Conservation (phyloP, 2,329 filamentous ascomycete genomes). For the Aspergillus brasiliensis region DNA sequence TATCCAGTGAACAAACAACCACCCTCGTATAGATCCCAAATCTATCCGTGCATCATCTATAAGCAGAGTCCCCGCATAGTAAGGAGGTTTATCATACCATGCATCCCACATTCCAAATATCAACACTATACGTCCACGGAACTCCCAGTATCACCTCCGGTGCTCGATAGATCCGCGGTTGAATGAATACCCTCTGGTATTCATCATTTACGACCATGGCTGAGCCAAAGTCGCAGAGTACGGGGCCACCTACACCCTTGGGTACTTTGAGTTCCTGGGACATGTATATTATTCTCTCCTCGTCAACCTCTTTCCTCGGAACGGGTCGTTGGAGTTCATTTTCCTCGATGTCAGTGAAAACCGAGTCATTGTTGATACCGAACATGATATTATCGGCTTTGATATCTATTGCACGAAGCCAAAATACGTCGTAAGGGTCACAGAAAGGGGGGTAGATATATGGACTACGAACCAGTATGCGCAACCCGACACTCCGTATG, state of each 20-base stretch:
- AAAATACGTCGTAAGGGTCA: too few species aligned
- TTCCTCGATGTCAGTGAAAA: slow-evolving; percentile 46
- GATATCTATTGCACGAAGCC: too few species aligned
- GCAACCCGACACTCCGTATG: slow-evolving; percentile 51
- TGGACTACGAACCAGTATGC: slow-evolving; percentile 46
- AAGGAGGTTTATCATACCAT: slow-evolving; percentile 48
- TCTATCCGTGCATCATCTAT: slow-evolving; percentile 34
- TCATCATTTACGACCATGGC: slow-evolving; percentile 39
- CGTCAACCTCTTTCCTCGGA: slow-evolving; percentile 47
- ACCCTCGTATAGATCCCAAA: slow-evolving; percentile 55
- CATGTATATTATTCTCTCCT: slow-evolving; percentile 45
- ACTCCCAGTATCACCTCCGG: slow-evolving; percentile 51
- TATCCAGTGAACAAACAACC: slow-evolving; percentile 47
- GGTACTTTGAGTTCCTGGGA: slow-evolving; percentile 45
- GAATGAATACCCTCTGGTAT: slow-evolving; percentile 33
- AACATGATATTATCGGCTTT: slow-evolving; percentile 54
- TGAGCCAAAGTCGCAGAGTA: slow-evolving; percentile 56
- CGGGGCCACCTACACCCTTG: slow-evolving; percentile 33
- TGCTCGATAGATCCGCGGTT: slow-evolving; percentile 40
- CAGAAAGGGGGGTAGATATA: background rate
- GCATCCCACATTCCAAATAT: slow-evolving; percentile 57
- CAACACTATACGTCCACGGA: slow-evolving; percentile 51
- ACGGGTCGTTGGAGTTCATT: slow-evolving; percentile 43
- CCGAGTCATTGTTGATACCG: slow-evolving; percentile 42
- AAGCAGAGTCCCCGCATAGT: too few species aligned